phyloP scores from a whole-genome alignment of 2,329 filamentous ascomycete species.

The Chalaropsis ovoidea region DNA sequence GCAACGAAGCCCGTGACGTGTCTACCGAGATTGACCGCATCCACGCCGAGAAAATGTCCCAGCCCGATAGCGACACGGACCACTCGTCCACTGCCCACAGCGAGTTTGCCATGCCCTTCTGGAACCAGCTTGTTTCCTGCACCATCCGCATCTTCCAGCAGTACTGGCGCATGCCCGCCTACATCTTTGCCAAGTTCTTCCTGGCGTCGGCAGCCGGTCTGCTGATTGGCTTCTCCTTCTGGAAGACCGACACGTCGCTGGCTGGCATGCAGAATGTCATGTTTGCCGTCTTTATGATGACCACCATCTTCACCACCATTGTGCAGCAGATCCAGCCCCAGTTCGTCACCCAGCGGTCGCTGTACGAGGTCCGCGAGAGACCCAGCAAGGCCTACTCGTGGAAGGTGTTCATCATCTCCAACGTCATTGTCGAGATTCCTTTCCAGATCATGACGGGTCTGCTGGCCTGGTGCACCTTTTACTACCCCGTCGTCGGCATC shows the following conservation, averaged over 20 bases:
- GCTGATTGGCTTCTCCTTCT: slow-evolving; percentile 70
- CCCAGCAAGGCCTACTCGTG: slow-evolving; percentile 67
- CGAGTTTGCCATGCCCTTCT: slow-evolving; percentile 72
- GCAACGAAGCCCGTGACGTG: slow-evolving; percentile 42
- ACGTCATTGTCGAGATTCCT: slow-evolving; percentile 61
- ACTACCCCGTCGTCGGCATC: slow-evolving; percentile 51
- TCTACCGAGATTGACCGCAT: slow-evolving; percentile 55
- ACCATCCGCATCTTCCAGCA: slow-evolving; percentile 64
- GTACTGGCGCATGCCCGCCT: slow-evolving; percentile 71
- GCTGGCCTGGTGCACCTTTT: slow-evolving; percentile 55
- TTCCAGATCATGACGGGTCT: slow-evolving; percentile 57
- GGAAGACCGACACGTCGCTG: slow-evolving; percentile 41
- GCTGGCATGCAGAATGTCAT: slow-evolving; percentile 66
- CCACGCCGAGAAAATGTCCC: slow-evolving; percentile 39
- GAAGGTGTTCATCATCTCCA: slow-evolving; percentile 61
- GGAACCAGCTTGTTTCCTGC: slow-evolving; percentile 53
- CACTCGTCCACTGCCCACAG: slow-evolving; percentile 33
- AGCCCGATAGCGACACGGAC: slow-evolving; percentile 25
- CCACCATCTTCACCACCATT: slow-evolving; percentile 61
- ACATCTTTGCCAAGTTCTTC: slow-evolving; percentile 62
- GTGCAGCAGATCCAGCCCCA: slow-evolving; percentile 65
- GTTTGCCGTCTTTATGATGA: slow-evolving; percentile 65
- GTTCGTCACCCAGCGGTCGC: slow-evolving; percentile 60
- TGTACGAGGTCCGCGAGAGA: slow-evolving; percentile 69
- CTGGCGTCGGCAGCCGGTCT: slow-evolving; percentile 52